phyloP scores from a whole-genome alignment of 2,329 filamentous ascomycete species.

The Alternaria alternata region DNA sequence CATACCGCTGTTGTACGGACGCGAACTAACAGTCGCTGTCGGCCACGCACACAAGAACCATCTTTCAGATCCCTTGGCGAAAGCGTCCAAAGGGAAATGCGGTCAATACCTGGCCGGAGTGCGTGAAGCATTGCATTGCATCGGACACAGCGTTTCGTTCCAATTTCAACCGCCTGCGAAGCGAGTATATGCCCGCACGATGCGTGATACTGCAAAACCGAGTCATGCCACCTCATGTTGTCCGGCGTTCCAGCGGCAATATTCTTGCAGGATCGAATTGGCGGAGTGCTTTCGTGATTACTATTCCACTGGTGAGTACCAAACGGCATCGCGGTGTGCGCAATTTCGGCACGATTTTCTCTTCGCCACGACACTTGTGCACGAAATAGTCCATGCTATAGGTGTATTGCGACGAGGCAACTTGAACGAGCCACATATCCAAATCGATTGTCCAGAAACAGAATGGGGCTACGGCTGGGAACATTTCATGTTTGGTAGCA shows the following conservation, averaged over 20 bases:
- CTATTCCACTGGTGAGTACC: conserved; percentile 32
- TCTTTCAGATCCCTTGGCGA: conserved; percentile 31
- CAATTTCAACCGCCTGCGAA: conserved; percentile 23
- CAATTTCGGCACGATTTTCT: conserved; percentile 48
- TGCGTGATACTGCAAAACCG: conserved; percentile 8
- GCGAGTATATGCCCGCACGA: conserved; percentile 35
- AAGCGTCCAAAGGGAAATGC: conserved; percentile 19
- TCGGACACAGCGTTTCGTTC: conserved; percentile 36
- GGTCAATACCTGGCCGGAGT: conserved; percentile 25
- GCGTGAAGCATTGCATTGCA: conserved; percentile 35
- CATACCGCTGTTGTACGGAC: conserved; percentile 39
- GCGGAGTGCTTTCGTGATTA: conserved; percentile 28
- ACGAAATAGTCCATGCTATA: conserved; percentile 48
- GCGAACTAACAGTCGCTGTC: conserved; percentile 16
- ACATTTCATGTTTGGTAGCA: conserved; percentile 45
- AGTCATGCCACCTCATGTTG: conserved; percentile 19
- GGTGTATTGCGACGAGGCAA: conserved; percentile 43
- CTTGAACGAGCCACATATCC: conserved; percentile 37
- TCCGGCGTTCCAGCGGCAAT: conserved; percentile 21
- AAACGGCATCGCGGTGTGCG: conserved; percentile 32
- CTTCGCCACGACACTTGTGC: conserved; percentile 40
- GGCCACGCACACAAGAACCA: conserved; percentile 20
- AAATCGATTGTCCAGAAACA: conserved; percentile 32
- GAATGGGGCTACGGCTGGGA: conserved; percentile 51
- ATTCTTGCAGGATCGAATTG: conserved; percentile 34